Evolutionary conservation across 2,329 filamentous ascomycete genomes (phyloP).

Genomic region (Drechslerella stenobrocha): DNA sequence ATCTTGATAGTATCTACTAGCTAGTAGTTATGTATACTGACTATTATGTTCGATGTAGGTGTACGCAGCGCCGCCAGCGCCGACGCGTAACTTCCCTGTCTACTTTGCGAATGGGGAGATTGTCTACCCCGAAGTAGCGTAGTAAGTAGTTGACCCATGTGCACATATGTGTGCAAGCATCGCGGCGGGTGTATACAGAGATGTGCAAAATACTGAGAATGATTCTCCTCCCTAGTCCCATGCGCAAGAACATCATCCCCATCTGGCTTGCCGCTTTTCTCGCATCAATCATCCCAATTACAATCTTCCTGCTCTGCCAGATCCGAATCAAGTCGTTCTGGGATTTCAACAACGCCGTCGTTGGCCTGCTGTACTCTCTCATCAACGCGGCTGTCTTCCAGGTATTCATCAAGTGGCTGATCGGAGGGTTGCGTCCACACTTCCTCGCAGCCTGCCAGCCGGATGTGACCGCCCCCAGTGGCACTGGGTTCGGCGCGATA

Average conservation of each 20-base stretch:
- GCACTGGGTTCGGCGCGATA: constrained; percentile 63
- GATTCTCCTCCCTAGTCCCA: constrained; percentile 56
- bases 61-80: constrained; percentile 68
- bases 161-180: not conserved
- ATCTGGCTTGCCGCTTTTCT: constrained; percentile 72
- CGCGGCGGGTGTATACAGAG: not conserved
- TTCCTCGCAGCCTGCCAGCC: constrained; percentile 64
- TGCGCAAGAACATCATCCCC: constrained; percentile 69
- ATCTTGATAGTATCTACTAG: not conserved
- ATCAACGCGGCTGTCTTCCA: constrained; percentile 75
- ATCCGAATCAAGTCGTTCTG: constrained; percentile 70
- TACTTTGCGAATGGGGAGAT: constrained; percentile 69
- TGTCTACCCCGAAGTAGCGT: constrained; percentile 71
- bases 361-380: constrained; percentile 71
- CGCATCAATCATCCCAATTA: constrained; percentile 67
- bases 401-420: constrained; percentile 74
- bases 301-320: constrained; percentile 68
- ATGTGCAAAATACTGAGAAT: too few species aligned
- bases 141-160: constrained; percentile 56
- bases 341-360: constrained; percentile 71
- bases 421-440: constrained; percentile 72
- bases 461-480: constrained; percentile 59
- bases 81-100: constrained; percentile 70
- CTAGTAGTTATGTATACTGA: not conserved
- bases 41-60: constrained; percentile 56